phyloP scores from a whole-genome alignment of 768 basidiomycete genomes.

The Boletus subparvulus region DNA sequence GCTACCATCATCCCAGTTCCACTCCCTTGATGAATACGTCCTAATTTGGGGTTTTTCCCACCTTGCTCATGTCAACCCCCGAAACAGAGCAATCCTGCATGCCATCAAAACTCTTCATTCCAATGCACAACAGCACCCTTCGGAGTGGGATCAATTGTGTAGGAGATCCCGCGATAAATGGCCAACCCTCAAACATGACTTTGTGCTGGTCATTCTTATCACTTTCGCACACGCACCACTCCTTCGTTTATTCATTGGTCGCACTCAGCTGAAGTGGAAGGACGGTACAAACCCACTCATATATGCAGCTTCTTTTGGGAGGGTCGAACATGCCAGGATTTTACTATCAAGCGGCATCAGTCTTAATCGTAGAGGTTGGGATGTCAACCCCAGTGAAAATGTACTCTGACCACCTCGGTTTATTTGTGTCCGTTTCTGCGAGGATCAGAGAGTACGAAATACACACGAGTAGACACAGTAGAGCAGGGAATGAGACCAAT shows the following conservation, averaged over 20 bases:
- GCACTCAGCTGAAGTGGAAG: background rate
- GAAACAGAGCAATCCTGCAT: background rate
- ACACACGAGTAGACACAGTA: too few relatives aligned
- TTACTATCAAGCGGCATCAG: background rate
- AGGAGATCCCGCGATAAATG: background rate
- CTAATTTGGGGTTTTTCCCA: background rate
- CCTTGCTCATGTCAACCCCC: background rate
- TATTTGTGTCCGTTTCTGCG: too few relatives aligned
- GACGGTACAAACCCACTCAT: constrained; percentile 1
- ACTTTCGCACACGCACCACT: background rate
- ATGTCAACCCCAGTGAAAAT: too few relatives aligned
- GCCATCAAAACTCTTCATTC: background rate
- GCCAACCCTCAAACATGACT: background rate
- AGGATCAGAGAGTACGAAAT: too few relatives aligned
- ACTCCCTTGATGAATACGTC: background rate
- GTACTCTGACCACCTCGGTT: too few relatives aligned
- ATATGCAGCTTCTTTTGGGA: background rate
- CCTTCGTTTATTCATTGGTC: background rate
- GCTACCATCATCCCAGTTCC: background rate
- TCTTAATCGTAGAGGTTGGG: background rate
- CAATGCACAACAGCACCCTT: background rate
- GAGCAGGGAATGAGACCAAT: too few relatives aligned
- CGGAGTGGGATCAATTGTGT: background rate
- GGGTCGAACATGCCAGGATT: background rate
- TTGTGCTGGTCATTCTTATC: background rate